Percentiles rank a stretch among this genome's conserved stretches.
phyloP scores from a whole-genome alignment of 2,329 filamentous ascomycete genomes.

The Aschersonia sp. region DNA sequence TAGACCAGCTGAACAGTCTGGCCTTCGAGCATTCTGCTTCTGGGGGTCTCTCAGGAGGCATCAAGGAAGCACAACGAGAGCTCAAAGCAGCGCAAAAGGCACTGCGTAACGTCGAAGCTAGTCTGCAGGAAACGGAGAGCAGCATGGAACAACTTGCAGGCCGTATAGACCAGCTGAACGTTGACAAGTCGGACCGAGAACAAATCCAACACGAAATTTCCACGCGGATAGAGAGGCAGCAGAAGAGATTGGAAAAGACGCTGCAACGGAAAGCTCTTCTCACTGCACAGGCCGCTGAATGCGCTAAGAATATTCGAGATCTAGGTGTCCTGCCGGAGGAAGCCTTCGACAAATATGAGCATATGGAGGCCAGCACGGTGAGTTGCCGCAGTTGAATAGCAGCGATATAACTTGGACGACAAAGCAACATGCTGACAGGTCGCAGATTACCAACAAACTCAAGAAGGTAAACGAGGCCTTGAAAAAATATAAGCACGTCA shows the following conservation, averaged over 20 bases:
- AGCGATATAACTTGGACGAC: no score
- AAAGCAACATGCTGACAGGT: background rate
- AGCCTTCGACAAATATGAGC: slow-evolving; percentile 81
- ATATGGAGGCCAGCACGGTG: slow-evolving; percentile 65
- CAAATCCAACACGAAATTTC: slow-evolving; percentile 63
- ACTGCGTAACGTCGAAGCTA: slow-evolving; percentile 51
- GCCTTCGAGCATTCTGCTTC: slow-evolving; percentile 52
- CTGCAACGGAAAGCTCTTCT: slow-evolving; percentile 77
- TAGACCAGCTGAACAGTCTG: slow-evolving; percentile 72
- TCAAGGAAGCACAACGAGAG: slow-evolving; percentile 70
- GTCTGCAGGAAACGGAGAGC: slow-evolving; percentile 59
- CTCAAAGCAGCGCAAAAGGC: slow-evolving; percentile 63
- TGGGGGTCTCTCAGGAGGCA: slow-evolving; percentile 45
- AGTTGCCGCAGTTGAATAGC: slow-evolving; percentile 13
- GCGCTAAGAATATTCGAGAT: slow-evolving; percentile 78
- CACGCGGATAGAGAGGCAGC: slow-evolving; percentile 65
- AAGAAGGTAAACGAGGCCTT: slow-evolving; percentile 86
- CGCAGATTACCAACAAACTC: slow-evolving; percentile 48
- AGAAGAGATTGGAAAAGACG: slow-evolving; percentile 83
- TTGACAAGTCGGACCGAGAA: slow-evolving; percentile 47
- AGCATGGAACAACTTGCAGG: slow-evolving; percentile 43
- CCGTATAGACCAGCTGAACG: slow-evolving; percentile 41
- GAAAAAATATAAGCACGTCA: slow-evolving; percentile 96
- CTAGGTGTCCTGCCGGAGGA: slow-evolving; percentile 88
- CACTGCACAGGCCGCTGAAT: slow-evolving; percentile 63